Conservation (phyloP, 257 asterid species). For the Plectranthus barbatus region DNA sequence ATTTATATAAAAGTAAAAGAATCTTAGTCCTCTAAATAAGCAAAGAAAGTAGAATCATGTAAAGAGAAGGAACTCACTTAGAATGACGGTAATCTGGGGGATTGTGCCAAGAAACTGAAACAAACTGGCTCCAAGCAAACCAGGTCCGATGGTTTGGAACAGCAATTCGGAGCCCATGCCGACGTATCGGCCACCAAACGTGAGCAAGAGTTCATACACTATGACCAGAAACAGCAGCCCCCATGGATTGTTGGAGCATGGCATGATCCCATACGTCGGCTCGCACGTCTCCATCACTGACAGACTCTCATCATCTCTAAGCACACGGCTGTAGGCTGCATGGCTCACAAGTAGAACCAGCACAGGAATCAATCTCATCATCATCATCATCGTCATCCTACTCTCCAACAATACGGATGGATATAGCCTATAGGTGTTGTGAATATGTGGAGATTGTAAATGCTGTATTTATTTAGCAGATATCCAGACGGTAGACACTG, state of each 20-base stretch:
- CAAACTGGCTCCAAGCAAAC: slow-evolving; percentile 53
- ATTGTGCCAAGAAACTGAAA: slow-evolving; percentile 50
- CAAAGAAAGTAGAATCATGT: not conserved
- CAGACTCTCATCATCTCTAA: slow-evolving; percentile 14
- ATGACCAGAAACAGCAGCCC: slow-evolving; percentile 49
- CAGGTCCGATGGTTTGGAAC: slow-evolving; percentile 46
- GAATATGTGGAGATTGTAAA: too few species aligned
- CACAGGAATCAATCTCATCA: slow-evolving; percentile 7
- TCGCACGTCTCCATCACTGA: slow-evolving; percentile 30
- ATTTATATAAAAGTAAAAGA: too few species aligned
- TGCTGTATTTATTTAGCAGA: too few species aligned
- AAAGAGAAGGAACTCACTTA: slow-evolving; percentile 26
- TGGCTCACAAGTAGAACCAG: slow-evolving; percentile 23
- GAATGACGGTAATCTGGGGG: slow-evolving; percentile 50
- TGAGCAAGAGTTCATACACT: slow-evolving; percentile 42
- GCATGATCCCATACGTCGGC: slow-evolving; percentile 48
- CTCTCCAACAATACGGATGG: too few species aligned
- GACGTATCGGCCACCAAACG: slow-evolving; percentile 32
- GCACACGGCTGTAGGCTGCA: slow-evolving; percentile 26
- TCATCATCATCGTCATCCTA: slow-evolving; percentile 5
- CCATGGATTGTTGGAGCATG: slow-evolving; percentile 43
- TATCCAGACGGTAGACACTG: too few species aligned
- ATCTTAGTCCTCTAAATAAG: not conserved
- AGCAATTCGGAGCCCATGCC: slow-evolving; percentile 47
- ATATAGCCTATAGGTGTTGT: too few species aligned